phyloP scores from a whole-genome alignment of 129 eudicot genomes.

The Lactuca saligna region DNA sequence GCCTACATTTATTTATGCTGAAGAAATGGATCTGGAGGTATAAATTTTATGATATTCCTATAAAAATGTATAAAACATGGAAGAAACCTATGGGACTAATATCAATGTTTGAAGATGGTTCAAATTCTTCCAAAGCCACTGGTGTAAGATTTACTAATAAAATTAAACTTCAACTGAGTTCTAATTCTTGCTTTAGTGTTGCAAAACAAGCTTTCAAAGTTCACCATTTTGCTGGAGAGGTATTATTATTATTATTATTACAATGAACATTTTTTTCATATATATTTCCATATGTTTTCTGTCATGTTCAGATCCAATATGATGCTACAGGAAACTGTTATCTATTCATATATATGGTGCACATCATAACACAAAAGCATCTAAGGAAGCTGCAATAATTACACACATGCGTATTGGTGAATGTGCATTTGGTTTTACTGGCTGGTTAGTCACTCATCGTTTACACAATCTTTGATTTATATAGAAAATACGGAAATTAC shows the following conservation, averaged over 20 bases:
- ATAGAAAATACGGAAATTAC: no score
- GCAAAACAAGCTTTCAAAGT: conserved; percentile 63
- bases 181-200: conserved; percentile 61
- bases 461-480: no score
- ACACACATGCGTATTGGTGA: no score
- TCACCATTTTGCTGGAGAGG: conserved; percentile 83
- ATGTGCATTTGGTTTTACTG: no score
- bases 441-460: no score
- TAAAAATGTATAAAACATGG: no score
- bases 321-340: conserved; percentile 44
- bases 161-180: conserved; percentile 62
- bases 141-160: conserved; percentile 64
- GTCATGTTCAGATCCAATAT: conserved; percentile 61
- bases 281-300: background rate
- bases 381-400: no score
- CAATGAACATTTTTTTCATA: background rate
- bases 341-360: no score
- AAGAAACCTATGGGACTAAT: conserved; percentile 79
- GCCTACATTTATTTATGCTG: no score
- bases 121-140: conserved; percentile 71
- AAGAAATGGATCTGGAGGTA: no score
- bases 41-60: no score
- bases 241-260: background rate
- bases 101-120: conserved; percentile 70
- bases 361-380: no score